Conservation (phyloP, 306 rosid species). For the Cicer pinnatifidum region DNA sequence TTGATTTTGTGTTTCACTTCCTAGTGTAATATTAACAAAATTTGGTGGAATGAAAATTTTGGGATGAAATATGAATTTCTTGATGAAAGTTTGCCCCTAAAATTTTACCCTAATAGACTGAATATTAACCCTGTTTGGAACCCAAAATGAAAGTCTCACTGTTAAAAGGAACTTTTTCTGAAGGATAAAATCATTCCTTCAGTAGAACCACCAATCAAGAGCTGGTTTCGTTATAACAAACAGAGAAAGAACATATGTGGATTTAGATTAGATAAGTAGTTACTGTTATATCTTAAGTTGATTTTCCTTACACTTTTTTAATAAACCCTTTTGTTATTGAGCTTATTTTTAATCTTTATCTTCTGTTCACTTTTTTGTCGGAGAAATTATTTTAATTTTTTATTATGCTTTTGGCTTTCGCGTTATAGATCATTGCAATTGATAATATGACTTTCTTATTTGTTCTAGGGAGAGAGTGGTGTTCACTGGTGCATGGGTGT, state of each 20-base stretch:
- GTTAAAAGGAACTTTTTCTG: not conserved
- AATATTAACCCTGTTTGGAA: conserved; percentile 8
- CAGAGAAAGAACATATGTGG: not conserved
- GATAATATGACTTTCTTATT: conserved; percentile 31
- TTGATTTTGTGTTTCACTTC: not conserved
- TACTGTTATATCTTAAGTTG: not conserved
- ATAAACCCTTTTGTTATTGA: not conserved
- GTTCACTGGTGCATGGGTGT: conserved; percentile 25
- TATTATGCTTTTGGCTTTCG: conserved; percentile 16
- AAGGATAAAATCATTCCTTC: conserved; percentile 1
- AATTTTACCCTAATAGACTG: not conserved
- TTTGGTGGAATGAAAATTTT: not conserved
- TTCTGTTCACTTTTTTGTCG: conserved; percentile 9
- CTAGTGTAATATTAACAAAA: not conserved
- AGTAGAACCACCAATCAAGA: not conserved
- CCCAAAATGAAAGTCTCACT: not conserved
- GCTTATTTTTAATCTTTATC: not conserved
- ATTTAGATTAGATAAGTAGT: not conserved
- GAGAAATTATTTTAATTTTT: not conserved
- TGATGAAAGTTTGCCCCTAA: conserved; percentile 11
- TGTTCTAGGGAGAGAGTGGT: conserved; percentile 36
- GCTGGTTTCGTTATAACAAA: not conserved
- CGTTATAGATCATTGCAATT: conserved; percentile 32
- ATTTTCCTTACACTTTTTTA: not conserved
- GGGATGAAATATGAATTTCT: conserved; percentile 11